phyloP scores from a whole-genome alignment of 2,329 filamentous ascomycete genomes.

The Microsporum canis region DNA sequence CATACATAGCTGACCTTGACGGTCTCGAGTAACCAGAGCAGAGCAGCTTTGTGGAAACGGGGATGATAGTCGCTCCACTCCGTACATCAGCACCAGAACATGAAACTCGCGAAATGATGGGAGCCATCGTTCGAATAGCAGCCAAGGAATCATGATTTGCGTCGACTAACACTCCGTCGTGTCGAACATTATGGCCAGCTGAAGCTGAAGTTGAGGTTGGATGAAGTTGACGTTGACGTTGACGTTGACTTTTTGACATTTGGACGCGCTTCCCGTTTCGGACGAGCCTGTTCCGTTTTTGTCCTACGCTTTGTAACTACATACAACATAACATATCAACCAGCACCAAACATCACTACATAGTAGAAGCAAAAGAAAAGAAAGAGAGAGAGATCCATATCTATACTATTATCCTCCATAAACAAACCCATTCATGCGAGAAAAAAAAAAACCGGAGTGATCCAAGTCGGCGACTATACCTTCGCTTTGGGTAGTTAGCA shows the following conservation, averaged over 20 bases:
- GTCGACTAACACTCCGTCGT: not conserved
- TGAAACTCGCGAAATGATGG: not conserved
- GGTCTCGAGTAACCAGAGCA: not conserved
- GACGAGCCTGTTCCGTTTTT: not conserved
- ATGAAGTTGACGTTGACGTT: not conserved
- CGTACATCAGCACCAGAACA: not conserved
- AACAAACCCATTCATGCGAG: not conserved
- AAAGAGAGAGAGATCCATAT: not conserved
- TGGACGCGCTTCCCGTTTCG: not conserved
- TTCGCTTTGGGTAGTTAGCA: not conserved
- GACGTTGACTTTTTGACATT: not conserved
- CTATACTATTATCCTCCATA: not conserved
- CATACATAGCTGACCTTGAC: not conserved
- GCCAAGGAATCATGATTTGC: not conserved
- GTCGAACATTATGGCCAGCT: not conserved
- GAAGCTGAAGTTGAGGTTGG: not conserved
- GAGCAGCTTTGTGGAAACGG: not conserved
- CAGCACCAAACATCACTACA: not conserved
- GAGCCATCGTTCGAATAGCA: not conserved
- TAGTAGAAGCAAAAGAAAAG: not conserved
- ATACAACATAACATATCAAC: not conserved
- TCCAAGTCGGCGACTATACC: not conserved
- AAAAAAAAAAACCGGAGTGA: not conserved
- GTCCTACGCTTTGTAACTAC: not conserved
- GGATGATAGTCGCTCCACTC: not conserved